phyloP scores from a whole-genome alignment of 2,329 filamentous ascomycete genomes.

The Hypomyces rosellus region DNA sequence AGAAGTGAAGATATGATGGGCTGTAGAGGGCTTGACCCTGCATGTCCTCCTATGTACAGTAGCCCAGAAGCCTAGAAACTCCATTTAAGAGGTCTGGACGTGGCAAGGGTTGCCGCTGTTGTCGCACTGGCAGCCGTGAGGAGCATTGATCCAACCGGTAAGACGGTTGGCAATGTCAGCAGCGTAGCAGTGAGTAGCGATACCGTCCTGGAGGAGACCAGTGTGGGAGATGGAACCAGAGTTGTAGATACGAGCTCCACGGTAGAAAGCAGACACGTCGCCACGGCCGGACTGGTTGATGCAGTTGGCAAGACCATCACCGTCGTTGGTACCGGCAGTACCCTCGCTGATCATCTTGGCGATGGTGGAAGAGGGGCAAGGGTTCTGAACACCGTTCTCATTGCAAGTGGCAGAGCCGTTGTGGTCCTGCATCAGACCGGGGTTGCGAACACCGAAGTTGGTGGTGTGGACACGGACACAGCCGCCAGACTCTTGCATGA shows the following conservation, averaged over 20 bases:
- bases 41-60: too few relatives aligned
- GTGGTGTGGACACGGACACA: slow-evolving; percentile 38
- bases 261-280: slow-evolving; percentile 13
- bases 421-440: slow-evolving; percentile 35
- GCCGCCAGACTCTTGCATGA: slow-evolving; percentile 40
- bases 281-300: slow-evolving; percentile 5
- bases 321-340: slow-evolving; percentile 32
- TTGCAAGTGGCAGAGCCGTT: slow-evolving; percentile 33
- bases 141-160: slow-evolving; percentile 17
- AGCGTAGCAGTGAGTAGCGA: slow-evolving; percentile 17
- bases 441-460: slow-evolving; percentile 35
- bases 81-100: not conserved
- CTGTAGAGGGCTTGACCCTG: too few relatives aligned
- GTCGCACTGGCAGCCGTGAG: slow-evolving; percentile 16
- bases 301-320: slow-evolving; percentile 31
- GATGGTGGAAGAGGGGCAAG: slow-evolving; percentile 22
- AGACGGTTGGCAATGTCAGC: slow-evolving; percentile 18
- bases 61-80: too few relatives aligned
- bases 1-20: too few relatives aligned
- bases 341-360: slow-evolving; percentile 35
- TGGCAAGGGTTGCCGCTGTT: slow-evolving; percentile 13
- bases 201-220: slow-evolving; percentile 14
- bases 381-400: slow-evolving; percentile 17
- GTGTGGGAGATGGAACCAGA: slow-evolving; percentile 15
- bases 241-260: slow-evolving; percentile 19